Base-by-base conservation (phyloP, 2,329 filamentous ascomycete genomes). In the Xylaria sp. region DNA sequence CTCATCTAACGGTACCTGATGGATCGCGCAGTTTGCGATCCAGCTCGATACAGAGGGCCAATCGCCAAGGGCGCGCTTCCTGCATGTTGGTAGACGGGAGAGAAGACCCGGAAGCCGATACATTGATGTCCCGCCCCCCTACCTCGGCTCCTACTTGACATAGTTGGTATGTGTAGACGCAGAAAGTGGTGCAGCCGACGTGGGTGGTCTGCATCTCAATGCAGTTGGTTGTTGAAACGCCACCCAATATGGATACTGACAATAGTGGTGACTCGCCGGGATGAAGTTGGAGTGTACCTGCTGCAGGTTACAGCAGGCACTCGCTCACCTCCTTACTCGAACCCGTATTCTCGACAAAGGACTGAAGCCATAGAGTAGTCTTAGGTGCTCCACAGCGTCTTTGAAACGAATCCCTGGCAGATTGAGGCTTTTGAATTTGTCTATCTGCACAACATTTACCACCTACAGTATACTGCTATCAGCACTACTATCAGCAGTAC, bases 11-110 rank as follows among this genome's bases (percentile, higher is more conserved):
- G 9, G 28, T 4, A 31, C 5, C 9, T 14, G 11, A 21, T 15
- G 33, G 38, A 17, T 33, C 61, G 67, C 68, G 46, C 69, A 68
- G 31, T 45, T 40, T 46, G 65, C 55, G 21, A 66, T 67, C 71
- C 71, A 73, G 11, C 59, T 67, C 12, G 64, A 55, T 40, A 61
- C 67, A 23, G 67, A 50, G 42, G 62, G 59, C 71, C 71, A 74
- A 61, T 72, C 69, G 49, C 58, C 61, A 28, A 72, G 45, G 38
- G 63, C 46, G 12, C 49, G 35, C 50, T 21, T 53, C 15, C 40
- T 62, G 60, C 60, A 57, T 53, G 60, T 28, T 19, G 47, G 45
- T 19, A 35, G 19, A 69, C 52, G 4, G 66, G 61, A 8, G 65
- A 65, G 11, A 47, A 43, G 12, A 69, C 60, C 43, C 65, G 67